A percentile compares a stretch with the other conserved stretches of the same genome.
Evolutionary conservation across 2,329 filamentous ascomycete genomes (phyloP).

Genomic region (Stachybotrys echinatus): DNA sequence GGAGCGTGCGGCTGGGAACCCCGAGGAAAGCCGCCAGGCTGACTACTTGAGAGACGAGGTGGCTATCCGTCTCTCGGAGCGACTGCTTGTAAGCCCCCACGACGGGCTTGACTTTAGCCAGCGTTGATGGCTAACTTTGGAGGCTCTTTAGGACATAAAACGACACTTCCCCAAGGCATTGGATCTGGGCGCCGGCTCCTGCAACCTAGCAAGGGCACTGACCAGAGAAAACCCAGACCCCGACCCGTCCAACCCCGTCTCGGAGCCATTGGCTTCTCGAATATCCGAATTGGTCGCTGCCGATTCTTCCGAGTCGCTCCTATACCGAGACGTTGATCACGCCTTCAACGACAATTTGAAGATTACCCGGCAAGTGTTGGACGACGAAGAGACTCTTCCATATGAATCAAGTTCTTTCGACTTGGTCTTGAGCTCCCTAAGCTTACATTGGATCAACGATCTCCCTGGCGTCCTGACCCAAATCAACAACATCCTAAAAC

Average conservation of each 20-base stretch:
- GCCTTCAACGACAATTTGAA: slow-evolving; percentile 70
- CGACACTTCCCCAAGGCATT: slow-evolving; percentile 78
- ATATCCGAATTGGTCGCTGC: slow-evolving; percentile 73
- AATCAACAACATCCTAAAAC: slow-evolving; percentile 82
- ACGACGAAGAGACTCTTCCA: slow-evolving; percentile 68
- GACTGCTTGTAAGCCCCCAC: slow-evolving; percentile 61
- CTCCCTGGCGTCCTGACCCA: slow-evolving; percentile 79
- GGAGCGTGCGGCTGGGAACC: slow-evolving; percentile 71
- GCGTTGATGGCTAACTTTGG: slow-evolving; percentile 8
- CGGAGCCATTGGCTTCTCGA: slow-evolving; percentile 62
- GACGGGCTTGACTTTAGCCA: neutral
- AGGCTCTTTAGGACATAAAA: slow-evolving; percentile 70
- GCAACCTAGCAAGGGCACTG: slow-evolving; percentile 83
- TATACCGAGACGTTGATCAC: slow-evolving; percentile 72
- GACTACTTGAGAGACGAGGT: slow-evolving; percentile 96
- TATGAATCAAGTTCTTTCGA: slow-evolving; percentile 77
- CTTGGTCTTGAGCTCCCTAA: slow-evolving; percentile 81
- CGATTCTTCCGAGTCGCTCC: slow-evolving; percentile 71
- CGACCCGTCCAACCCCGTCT: slow-evolving; percentile 47
- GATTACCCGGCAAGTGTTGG: slow-evolving; percentile 70
- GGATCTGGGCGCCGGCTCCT: slow-evolving; percentile 92
- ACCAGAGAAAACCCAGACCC: slow-evolving; percentile 64
- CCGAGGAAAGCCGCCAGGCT: slow-evolving; percentile 67
- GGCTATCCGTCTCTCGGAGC: slow-evolving; percentile 75
- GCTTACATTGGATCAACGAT: slow-evolving; percentile 97